Conservation (phyloP, 2,329 filamentous ascomycete genomes). For the Magnaporthiopsis incrustans region DNA sequence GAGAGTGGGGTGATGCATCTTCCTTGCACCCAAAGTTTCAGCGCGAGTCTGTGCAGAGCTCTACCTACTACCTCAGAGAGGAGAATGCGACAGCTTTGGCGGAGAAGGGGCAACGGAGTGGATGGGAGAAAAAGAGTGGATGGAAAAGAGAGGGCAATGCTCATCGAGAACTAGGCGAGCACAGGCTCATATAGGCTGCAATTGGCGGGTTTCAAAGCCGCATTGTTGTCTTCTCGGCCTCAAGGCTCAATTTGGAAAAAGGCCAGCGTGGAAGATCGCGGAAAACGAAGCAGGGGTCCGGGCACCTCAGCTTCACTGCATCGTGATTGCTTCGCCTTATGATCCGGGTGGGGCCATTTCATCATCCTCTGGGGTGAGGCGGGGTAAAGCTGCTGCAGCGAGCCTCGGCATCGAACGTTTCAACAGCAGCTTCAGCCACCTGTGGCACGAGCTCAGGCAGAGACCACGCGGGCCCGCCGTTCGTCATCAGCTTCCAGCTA, state of each 20-base stretch:
- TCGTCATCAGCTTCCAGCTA: neutral
- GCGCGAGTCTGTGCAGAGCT: neutral
- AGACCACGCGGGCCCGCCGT: neutral
- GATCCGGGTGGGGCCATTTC: neutral
- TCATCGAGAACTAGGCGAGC: neutral
- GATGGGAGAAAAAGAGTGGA: neutral
- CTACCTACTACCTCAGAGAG: neutral
- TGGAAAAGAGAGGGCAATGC: neutral
- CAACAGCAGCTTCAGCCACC: conserved; percentile 11
- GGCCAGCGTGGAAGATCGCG: conserved; percentile 34
- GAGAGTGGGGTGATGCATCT: conserved; percentile 47
- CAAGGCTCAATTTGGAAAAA: conserved; percentile 23
- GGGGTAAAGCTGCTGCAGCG: neutral
- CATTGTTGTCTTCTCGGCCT: conserved; percentile 19
- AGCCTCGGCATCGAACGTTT: neutral
- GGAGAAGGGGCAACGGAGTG: neutral
- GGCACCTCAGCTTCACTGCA: neutral
- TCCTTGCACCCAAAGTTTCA: neutral
- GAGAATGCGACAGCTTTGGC: neutral
- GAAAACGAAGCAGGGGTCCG: conserved; percentile 3
- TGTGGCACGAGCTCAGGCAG: conserved; percentile 17
- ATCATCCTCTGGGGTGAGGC: neutral
- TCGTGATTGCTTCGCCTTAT: neutral
- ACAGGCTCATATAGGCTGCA: conserved; percentile 7
- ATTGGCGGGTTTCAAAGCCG: conserved; percentile 8